Percentiles rank a stretch among this genome's conserved stretches.
Conservation (phyloP, 306 rosid genomes). For the Spatholobus suberectus region DNA sequence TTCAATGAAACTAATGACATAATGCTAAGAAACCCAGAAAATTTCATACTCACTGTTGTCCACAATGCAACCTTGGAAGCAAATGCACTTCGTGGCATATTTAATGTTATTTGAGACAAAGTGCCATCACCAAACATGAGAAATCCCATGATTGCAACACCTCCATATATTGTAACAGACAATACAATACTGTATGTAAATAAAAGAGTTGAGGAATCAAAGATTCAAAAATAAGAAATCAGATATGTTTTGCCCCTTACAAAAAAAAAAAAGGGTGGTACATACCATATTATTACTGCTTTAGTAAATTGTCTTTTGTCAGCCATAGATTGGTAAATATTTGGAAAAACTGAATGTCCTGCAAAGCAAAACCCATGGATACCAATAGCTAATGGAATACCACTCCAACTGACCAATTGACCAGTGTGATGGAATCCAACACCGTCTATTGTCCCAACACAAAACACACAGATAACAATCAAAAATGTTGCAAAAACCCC, state of each 20-base stretch:
- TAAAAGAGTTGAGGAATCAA: constrained; percentile 7
- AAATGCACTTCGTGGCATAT: constrained; percentile 64
- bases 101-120: constrained; percentile 85
- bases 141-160: constrained; percentile 81
- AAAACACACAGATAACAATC: constrained; percentile 62
- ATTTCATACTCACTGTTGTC: constrained; percentile 72
- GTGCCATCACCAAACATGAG: constrained; percentile 75
- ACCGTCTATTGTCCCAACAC: constrained; percentile 64
- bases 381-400: constrained; percentile 80
- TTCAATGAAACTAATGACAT: neutral
- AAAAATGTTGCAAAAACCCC: constrained; percentile 68
- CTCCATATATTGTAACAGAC: constrained; percentile 68
- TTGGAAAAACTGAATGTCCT: constrained; percentile 84
- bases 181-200: constrained; percentile 65
- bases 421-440: constrained; percentile 73
- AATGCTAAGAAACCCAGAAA: neutral
- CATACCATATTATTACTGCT: constrained; percentile 51
- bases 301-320: constrained; percentile 65
- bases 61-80: constrained; percentile 75
- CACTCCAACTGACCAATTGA: constrained; percentile 61
- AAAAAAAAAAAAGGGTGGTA: neutral
- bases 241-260: neutral
- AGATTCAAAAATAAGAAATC: neutral
- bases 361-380: constrained; percentile 81
- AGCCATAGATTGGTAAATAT: constrained; percentile 87